Evolutionary conservation across 768 basidiomycete genomes (phyloP).

Genomic region (Neoboletus magnificus): DNA sequence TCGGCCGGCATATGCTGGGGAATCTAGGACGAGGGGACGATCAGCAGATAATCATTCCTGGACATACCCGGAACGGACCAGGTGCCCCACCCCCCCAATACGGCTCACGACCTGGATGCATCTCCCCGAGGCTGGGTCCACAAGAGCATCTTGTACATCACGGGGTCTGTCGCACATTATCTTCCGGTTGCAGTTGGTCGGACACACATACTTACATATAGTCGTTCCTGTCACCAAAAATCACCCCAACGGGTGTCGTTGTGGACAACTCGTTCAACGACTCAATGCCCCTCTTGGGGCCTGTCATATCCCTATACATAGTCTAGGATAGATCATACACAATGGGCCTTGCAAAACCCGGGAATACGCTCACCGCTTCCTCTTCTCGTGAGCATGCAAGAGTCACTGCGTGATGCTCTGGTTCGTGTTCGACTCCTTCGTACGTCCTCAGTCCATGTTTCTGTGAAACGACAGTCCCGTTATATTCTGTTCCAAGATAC

Average conservation of each 20-base stretch:
- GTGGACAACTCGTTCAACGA: conserved; percentile 41
- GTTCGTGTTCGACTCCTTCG: conserved; percentile 27
- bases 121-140: conserved; percentile 23
- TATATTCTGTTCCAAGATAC: background rate
- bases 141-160: conserved; percentile 30
- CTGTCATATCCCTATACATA: conserved; percentile 62
- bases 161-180: conserved; percentile 25
- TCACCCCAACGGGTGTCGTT: conserved; percentile 47
- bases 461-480: conserved; percentile 27
- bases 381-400: conserved; percentile 60
- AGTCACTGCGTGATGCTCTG: conserved; percentile 39
- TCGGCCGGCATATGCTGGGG: conserved; percentile 27
- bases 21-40: conserved; percentile 12
- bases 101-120: conserved; percentile 22
- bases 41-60: background rate
- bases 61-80: conserved; percentile 21
- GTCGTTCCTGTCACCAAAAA: conserved; percentile 50
- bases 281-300: conserved; percentile 50
- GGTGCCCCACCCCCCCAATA: conserved; percentile 30
- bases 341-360: background rate
- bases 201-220: conserved; percentile 41
- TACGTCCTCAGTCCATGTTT: conserved; percentile 44
- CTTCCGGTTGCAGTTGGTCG: background rate
- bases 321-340: conserved; percentile 34
- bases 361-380: conserved; percentile 48